Evolutionary conservation across 1,284 basidiomycete species (phyloP).

Genomic region (Rhizoctonia solani): DNA sequence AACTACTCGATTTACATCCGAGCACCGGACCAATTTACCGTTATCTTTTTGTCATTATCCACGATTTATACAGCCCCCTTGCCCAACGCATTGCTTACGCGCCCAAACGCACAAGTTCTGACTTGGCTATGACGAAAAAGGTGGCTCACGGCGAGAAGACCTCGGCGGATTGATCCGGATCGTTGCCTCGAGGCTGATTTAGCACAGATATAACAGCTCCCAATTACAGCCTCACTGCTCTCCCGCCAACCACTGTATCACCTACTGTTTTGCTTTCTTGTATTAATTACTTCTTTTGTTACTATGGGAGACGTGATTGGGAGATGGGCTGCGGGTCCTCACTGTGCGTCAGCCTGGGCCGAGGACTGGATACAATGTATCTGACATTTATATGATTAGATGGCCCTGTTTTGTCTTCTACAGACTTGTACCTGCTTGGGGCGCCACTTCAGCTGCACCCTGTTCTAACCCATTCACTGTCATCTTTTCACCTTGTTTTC

Average conservation of each 20-base stretch:
- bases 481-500: constrained; percentile 67
- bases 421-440: constrained; percentile 67
- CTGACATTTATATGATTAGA: constrained; percentile 50
- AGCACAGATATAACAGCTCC: constrained; percentile 10
- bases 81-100: background rate
- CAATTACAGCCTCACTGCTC: background rate
- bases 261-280: background rate
- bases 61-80: background rate
- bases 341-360: constrained; percentile 37
- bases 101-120: background rate
- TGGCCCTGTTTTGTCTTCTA: constrained; percentile 62
- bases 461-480: constrained; percentile 58
- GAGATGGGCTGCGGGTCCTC: constrained; percentile 40
- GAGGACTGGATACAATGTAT: background rate
- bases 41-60: background rate
- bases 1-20: background rate
- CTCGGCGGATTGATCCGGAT: constrained; percentile 25
- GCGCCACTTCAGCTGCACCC: constrained; percentile 70
- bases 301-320: constrained; percentile 28
- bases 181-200: constrained; percentile 20
- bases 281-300: background rate
- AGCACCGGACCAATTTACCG: background rate
- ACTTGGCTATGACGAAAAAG: constrained; percentile 4
- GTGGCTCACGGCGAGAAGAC: background rate
- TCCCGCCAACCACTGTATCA: background rate